phyloP scores from a whole-genome alignment of 2,329 filamentous ascomycete genomes.

The Botrytis sinoallii region DNA sequence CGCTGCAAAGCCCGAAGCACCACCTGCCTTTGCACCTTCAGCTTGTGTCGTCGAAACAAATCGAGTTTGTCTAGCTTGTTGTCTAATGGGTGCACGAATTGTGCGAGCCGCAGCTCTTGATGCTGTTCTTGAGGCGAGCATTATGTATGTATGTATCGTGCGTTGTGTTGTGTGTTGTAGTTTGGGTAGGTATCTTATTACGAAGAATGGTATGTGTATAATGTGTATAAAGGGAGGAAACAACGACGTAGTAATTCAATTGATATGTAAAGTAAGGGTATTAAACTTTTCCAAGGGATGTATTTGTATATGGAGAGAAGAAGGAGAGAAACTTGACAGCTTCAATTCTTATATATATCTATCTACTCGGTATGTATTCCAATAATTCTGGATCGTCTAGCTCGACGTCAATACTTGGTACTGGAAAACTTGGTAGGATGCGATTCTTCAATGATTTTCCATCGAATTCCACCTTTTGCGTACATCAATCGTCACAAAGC shows the following conservation, averaged over 20 bases:
- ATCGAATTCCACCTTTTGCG: neutral
- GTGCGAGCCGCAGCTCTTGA: slow-evolving; percentile 27
- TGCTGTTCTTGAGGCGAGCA: slow-evolving; percentile 30
- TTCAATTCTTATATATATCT: neutral
- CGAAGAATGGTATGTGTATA: neutral
- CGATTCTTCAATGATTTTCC: neutral
- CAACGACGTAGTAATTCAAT: neutral
- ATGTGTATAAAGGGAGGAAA: neutral
- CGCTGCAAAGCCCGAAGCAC: slow-evolving; percentile 44
- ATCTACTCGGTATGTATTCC: neutral
- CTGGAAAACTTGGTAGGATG: neutral
- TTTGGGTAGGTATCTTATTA: neutral
- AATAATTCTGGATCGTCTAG: neutral
- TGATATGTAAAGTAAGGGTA: neutral
- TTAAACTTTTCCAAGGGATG: neutral
- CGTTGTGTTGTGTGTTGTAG: neutral
- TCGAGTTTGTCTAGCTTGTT: slow-evolving; percentile 33
- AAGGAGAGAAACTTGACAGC: neutral
- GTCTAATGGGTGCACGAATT: slow-evolving; percentile 23
- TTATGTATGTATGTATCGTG: slow-evolving; percentile 15
- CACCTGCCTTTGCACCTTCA: slow-evolving; percentile 30
- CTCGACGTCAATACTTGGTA: neutral
- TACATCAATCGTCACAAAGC: neutral
- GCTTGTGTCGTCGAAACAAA: slow-evolving; percentile 28
- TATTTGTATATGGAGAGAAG: neutral